These are phyloP conservation scores for Penicillium decumbens DNA, from an alignment of 2,329 filamentous ascomycete genomes.

Conservation along the genomic window DNA sequence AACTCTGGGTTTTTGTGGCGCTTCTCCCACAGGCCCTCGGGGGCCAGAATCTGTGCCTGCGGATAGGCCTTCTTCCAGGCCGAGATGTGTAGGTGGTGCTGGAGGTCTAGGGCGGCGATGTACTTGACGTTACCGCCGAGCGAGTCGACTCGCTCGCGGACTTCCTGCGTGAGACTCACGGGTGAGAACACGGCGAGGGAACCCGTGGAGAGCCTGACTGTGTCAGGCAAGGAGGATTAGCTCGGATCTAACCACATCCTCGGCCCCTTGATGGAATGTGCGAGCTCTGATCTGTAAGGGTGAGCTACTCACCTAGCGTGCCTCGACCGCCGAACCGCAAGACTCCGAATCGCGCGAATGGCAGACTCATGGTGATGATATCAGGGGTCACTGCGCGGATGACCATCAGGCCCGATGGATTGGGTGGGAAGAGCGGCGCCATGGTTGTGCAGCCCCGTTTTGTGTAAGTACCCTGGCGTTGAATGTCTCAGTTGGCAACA, in stretches of 20 bases:
- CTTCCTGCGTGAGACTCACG: conserved; percentile 72
- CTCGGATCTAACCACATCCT: not conserved
- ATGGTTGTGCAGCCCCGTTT: conserved; percentile 15
- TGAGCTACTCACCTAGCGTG: conserved; percentile 63
- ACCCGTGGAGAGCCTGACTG: conserved; percentile 73
- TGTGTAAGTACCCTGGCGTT: conserved; percentile 10
- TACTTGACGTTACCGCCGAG: conserved; percentile 71
- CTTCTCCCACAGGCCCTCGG: conserved; percentile 79
- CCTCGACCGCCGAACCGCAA: conserved; percentile 81
- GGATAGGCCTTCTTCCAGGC: conserved; percentile 80
- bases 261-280: not conserved
- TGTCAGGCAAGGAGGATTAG: conserved; percentile 18
- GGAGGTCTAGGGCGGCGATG: conserved; percentile 79
- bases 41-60: conserved; percentile 71
- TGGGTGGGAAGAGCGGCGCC: conserved; percentile 57
- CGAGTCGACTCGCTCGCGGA: conserved; percentile 57
- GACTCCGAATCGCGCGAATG: conserved; percentile 74
- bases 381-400: conserved; percentile 78
- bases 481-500: conserved; percentile 5
- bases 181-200: conserved; percentile 87
- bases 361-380: conserved; percentile 57
- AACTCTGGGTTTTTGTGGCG: conserved; percentile 57
- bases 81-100: conserved; percentile 92
- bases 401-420: conserved; percentile 81
- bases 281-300: conserved; percentile 6